phyloP scores from a whole-genome alignment of 2,329 filamentous ascomycete species.

The Chaetomium sp. region DNA sequence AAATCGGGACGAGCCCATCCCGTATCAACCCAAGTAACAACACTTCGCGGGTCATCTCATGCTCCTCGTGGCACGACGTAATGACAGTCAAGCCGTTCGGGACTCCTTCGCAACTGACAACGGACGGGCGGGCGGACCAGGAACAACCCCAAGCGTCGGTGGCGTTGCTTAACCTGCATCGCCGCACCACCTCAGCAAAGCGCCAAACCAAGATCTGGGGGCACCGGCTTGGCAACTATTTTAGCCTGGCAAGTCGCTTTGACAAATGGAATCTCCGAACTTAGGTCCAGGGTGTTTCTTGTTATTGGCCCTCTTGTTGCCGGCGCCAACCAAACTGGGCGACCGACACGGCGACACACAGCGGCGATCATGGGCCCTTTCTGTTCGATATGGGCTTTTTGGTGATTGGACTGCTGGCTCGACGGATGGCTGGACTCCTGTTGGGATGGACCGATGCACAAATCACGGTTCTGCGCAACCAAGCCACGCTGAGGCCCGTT shows the following conservation, averaged over 20 bases:
- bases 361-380: slow-evolving; percentile 16
- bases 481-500: neutral
- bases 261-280: slow-evolving; percentile 27
- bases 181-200: neutral
- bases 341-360: slow-evolving; percentile 16
- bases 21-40: neutral
- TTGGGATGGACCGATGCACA: neutral
- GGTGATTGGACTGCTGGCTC: neutral
- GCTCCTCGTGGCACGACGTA: slow-evolving; percentile 5
- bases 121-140: neutral
- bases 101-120: neutral
- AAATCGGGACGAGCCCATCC: neutral
- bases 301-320: slow-evolving; percentile 11
- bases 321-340: slow-evolving; percentile 18
- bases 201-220: slow-evolving; percentile 20
- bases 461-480: neutral
- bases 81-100: neutral
- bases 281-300: slow-evolving; percentile 9
- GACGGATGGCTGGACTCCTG: neutral
- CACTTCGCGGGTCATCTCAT: neutral
- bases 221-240: slow-evolving; percentile 21
- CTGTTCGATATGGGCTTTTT: slow-evolving; percentile 11
- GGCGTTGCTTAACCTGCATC: slow-evolving; percentile 12
- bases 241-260: slow-evolving; percentile 10
- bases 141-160: slow-evolving; percentile 19